phyloP scores from a whole-genome alignment of 306 rosid genomes.

The Quercus variabilis region DNA sequence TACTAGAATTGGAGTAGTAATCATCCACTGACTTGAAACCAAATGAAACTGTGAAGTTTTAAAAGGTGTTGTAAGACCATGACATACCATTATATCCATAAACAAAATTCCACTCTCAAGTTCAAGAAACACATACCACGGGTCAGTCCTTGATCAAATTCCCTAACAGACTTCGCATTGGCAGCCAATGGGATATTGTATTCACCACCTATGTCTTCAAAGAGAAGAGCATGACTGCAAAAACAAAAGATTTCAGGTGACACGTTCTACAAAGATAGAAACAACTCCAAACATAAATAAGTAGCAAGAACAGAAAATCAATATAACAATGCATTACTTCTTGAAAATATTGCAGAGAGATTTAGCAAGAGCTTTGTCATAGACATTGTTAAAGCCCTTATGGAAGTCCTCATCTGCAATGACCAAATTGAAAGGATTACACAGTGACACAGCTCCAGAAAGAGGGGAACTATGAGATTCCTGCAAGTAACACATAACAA shows the following conservation, averaged over 20 bases:
- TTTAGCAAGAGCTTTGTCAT: conserved; percentile 73
- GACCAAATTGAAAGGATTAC: conserved; percentile 94
- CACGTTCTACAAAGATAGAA: background rate
- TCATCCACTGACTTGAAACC: conserved; percentile 97
- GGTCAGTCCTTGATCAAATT: conserved; percentile 83
- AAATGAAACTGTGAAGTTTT: conserved; percentile 72
- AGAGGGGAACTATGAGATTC: conserved; percentile 60
- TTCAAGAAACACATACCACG: conserved; percentile 56
- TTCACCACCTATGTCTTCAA: conserved; percentile 71
- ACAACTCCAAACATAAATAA: conserved; percentile 11
- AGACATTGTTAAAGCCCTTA: conserved; percentile 56
- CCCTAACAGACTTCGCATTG: conserved; percentile 78
- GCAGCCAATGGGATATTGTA: conserved; percentile 67
- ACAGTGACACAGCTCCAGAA: conserved; percentile 93
- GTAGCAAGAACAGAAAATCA: background rate
- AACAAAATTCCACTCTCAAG: background rate
- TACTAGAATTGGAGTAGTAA: conserved; percentile 77
- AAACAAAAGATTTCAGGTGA: background rate
- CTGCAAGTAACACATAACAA: conserved; percentile 44
- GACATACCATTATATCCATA: conserved; percentile 9
- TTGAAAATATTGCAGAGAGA: conserved; percentile 65
- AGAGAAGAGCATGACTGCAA: conserved; percentile 75
- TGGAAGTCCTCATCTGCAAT: conserved; percentile 85
- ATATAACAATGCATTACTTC: conserved; percentile 47
- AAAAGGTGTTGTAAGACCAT: conserved; percentile 14